Conservation (phyloP, 2,329 filamentous ascomycete species). For the Diaporthe citriasiana region DNA sequence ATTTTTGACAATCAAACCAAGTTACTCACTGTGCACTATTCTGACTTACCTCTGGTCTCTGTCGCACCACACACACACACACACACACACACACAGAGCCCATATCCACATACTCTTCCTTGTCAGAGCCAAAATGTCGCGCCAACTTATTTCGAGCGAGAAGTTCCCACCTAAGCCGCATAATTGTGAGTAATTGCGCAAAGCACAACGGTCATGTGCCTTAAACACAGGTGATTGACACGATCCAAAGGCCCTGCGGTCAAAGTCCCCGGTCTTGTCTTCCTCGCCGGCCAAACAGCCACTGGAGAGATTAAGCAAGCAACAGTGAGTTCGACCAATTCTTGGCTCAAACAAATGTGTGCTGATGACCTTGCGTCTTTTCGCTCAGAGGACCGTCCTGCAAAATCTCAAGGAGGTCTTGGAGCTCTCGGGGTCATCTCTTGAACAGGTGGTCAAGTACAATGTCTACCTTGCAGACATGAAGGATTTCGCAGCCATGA, state of each 20-base stretch:
- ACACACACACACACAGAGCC: background rate
- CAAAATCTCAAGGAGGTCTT: constrained; percentile 50
- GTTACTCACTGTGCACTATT: constrained; percentile 9
- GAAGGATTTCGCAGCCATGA: constrained; percentile 50
- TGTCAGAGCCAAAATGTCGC: constrained; percentile 55
- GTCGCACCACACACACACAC: background rate
- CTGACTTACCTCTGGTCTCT: background rate
- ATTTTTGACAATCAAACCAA: constrained; percentile 27
- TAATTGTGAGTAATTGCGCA: constrained; percentile 54
- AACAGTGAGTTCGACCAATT: constrained; percentile 51
- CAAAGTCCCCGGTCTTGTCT: constrained; percentile 61
- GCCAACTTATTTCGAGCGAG: constrained; percentile 60
- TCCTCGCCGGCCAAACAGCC: constrained; percentile 63
- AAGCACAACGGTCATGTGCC: background rate
- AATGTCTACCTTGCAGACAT: constrained; percentile 50
- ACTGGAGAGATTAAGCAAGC: constrained; percentile 63
- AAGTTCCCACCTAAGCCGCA: constrained; percentile 63
- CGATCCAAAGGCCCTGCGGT: constrained; percentile 54
- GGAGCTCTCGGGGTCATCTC: constrained; percentile 48
- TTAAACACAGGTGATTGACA: background rate
- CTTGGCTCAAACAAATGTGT: background rate
- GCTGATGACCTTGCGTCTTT: background rate
- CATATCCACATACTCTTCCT: background rate
- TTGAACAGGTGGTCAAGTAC: constrained; percentile 50
- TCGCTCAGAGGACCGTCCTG: constrained; percentile 44